phyloP scores from a whole-genome alignment of 345 rosid species.

The Salix viminalis region DNA sequence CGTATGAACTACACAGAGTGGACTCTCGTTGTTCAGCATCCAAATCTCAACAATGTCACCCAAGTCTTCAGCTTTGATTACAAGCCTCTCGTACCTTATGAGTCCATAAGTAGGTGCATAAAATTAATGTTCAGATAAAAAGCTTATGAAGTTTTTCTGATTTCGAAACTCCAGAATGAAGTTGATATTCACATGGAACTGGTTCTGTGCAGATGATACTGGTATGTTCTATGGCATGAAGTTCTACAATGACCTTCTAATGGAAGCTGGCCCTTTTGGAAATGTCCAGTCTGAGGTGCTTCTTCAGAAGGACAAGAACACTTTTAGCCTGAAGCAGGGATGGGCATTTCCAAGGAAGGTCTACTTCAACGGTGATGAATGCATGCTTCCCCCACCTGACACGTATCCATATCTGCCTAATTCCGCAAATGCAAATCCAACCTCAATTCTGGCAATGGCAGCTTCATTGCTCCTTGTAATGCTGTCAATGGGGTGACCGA shows the following conservation, averaged over 20 bases:
- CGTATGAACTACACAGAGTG: slow-evolving; percentile 55
- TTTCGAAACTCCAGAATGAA: background rate
- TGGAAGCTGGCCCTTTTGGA: slow-evolving; percentile 91
- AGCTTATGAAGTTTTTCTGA: background rate
- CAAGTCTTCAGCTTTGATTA: slow-evolving; percentile 59
- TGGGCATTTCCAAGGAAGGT: slow-evolving; percentile 94
- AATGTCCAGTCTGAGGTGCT: slow-evolving; percentile 91
- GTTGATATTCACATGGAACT: background rate
- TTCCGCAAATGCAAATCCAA: slow-evolving; percentile 34
- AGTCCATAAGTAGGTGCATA: slow-evolving; percentile 46
- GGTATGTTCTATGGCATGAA: slow-evolving; percentile 86
- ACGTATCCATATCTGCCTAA: slow-evolving; percentile 78
- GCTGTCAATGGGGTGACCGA: slow-evolving; percentile 16
- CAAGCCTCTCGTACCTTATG: slow-evolving; percentile 50
- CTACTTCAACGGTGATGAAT: slow-evolving; percentile 88
- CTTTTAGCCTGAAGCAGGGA: slow-evolving; percentile 77
- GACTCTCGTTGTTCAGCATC: slow-evolving; percentile 64
- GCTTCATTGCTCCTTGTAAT: slow-evolving; percentile 30
- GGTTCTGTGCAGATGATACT: slow-evolving; percentile 64
- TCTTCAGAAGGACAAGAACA: slow-evolving; percentile 64
- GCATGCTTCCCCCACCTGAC: slow-evolving; percentile 88
- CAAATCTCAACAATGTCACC: slow-evolving; percentile 57
- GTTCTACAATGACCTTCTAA: slow-evolving; percentile 70
- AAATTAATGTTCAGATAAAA: background rate
- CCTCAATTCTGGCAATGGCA: slow-evolving; percentile 16